phyloP scores from a whole-genome alignment of 805 yeast genomes.

The Candida schatavii region DNA sequence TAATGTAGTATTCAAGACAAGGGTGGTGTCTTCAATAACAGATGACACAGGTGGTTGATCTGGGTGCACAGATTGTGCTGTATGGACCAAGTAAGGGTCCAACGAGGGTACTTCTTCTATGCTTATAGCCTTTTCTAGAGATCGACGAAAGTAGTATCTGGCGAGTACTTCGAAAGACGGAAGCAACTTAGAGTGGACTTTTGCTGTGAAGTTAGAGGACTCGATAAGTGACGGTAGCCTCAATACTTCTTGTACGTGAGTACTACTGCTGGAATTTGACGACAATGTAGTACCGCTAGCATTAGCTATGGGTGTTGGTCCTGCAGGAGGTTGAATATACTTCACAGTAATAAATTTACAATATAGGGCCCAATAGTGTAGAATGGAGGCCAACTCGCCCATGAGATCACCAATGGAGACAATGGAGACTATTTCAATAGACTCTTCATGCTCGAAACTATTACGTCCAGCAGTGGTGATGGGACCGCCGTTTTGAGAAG shows the following conservation, averaged over 20 bases:
- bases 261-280: background rate
- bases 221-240: conserved; percentile 51
- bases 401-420: conserved; percentile 64
- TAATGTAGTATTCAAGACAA: conserved; percentile 67
- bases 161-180: conserved; percentile 65
- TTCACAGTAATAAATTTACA: conserved; percentile 67
- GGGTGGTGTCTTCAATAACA: conserved; percentile 78
- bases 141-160: conserved; percentile 66
- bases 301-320: background rate
- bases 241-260: conserved; percentile 19
- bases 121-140: conserved; percentile 76
- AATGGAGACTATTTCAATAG: conserved; percentile 46
- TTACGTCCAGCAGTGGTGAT: conserved; percentile 7
- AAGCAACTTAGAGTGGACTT: conserved; percentile 49
- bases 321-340: conserved; percentile 45
- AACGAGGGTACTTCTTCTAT: conserved; percentile 70
- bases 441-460: conserved; percentile 18
- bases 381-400: conserved; percentile 68
- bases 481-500: background rate
- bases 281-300: background rate
- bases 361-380: conserved; percentile 84
- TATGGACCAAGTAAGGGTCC: conserved; percentile 30
- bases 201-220: conserved; percentile 53
- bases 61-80: conserved; percentile 27
- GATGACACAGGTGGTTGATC: conserved; percentile 74